These are phyloP conservation scores for Ampelocalamus luodianensis DNA, from an alignment of 176 grass and related monocot species.

Conservation along the genomic window DNA sequence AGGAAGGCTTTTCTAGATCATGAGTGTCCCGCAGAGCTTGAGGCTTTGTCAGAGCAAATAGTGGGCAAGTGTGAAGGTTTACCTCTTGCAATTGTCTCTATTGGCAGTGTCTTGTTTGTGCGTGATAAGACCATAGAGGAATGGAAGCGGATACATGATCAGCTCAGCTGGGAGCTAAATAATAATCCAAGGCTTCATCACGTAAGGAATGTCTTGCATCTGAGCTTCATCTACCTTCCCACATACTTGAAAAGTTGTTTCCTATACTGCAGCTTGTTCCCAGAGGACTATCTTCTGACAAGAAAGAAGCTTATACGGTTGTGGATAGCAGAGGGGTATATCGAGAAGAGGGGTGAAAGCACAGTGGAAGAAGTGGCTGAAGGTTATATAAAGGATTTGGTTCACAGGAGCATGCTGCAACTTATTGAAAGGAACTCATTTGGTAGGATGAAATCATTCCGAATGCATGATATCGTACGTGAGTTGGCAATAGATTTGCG, in stretches of 20 bases:
- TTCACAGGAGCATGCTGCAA: constrained; percentile 33
- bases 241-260: constrained; percentile 35
- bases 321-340: constrained; percentile 13
- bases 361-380: constrained; percentile 29
- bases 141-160: not conserved
- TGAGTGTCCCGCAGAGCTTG: not conserved
- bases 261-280: constrained; percentile 24
- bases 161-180: constrained; percentile 6
- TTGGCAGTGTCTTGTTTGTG: not conserved
- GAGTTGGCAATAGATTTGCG: constrained; percentile 26
- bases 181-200: constrained; percentile 7
- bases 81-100: constrained; percentile 11
- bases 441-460: constrained; percentile 12
- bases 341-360: not conserved
- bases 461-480: constrained; percentile 40
- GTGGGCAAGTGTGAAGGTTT: constrained; percentile 9
- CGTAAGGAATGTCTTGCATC: constrained; percentile 9
- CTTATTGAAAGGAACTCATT: not conserved
- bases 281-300: constrained; percentile 23
- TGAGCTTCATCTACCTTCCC: constrained; percentile 30
- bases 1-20: constrained; percentile 2
- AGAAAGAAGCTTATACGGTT: constrained; percentile 19
- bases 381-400: constrained; percentile 33
- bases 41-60: not conserved
- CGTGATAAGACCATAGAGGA: constrained; percentile 18